A percentile compares a stretch with the other conserved stretches of the same genome.
These are phyloP conservation scores for Didymella exigua DNA, from an alignment of 2,329 filamentous ascomycete genomes.

Conservation along the genomic window DNA sequence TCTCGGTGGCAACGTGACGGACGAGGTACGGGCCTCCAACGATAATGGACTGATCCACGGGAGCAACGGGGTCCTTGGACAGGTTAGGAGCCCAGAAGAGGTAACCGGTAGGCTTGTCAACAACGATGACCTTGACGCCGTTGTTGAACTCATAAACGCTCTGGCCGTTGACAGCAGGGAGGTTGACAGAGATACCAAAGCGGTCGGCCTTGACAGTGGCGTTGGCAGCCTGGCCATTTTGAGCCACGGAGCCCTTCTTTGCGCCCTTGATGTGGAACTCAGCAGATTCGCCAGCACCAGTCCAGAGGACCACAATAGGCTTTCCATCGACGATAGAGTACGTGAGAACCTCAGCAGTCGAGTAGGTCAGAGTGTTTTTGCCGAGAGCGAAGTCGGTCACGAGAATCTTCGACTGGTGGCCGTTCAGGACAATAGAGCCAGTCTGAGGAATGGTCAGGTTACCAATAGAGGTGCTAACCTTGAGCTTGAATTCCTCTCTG, in stretches of 20 bases:
- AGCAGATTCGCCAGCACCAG: slow-evolving; percentile 48
- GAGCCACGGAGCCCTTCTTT: slow-evolving; percentile 47
- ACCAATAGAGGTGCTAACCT: slow-evolving; percentile 62
- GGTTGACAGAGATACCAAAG: slow-evolving; percentile 41
- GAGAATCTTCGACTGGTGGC: slow-evolving; percentile 66
- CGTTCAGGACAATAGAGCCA: slow-evolving; percentile 59
- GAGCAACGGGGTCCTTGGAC: slow-evolving; percentile 46
- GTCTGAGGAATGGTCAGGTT: slow-evolving; percentile 60
- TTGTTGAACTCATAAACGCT: slow-evolving; percentile 47
- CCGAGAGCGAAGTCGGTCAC: slow-evolving; percentile 65
- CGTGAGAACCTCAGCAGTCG: slow-evolving; percentile 59
- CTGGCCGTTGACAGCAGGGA: slow-evolving; percentile 40
- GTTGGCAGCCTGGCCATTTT: slow-evolving; percentile 50
- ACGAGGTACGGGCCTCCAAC: slow-evolving; percentile 52
- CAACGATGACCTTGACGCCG: slow-evolving; percentile 44
- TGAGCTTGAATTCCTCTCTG: slow-evolving; percentile 60
- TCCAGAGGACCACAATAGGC: slow-evolving; percentile 49
- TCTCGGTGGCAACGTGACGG: slow-evolving; percentile 36
- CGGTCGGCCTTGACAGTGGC: slow-evolving; percentile 52
- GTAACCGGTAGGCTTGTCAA: slow-evolving; percentile 48
- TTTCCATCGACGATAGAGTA: slow-evolving; percentile 46
- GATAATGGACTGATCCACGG: slow-evolving; percentile 48
- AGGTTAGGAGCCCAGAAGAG: slow-evolving; percentile 49
- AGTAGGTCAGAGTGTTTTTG: slow-evolving; percentile 58
- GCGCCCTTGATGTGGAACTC: slow-evolving; percentile 50